These are phyloP conservation scores for Chrysoporthe austroafricana DNA, from an alignment of 2,329 filamentous ascomycete genomes.

Conservation along the genomic window DNA sequence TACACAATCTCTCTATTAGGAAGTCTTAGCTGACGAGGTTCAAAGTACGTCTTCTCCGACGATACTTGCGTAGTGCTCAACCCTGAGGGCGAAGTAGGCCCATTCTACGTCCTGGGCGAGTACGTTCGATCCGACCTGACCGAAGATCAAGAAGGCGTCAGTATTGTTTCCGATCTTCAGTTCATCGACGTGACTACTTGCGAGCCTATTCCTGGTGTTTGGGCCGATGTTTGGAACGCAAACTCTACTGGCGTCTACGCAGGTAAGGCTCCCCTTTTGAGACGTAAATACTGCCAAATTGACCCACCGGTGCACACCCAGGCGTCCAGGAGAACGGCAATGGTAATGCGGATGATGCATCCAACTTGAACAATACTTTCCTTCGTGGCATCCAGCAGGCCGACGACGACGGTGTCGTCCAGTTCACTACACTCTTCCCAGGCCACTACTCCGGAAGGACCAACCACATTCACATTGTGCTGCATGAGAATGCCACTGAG, in stretches of 20 bases:
- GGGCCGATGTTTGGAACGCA: conserved; percentile 33
- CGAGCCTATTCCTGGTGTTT: conserved; percentile 34
- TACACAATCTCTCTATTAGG: neutral
- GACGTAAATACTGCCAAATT: neutral
- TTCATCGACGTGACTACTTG: conserved; percentile 47
- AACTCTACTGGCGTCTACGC: conserved; percentile 48
- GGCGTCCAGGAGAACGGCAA: conserved; percentile 37
- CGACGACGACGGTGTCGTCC: conserved; percentile 45
- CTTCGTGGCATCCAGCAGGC: conserved; percentile 49
- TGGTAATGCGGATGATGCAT: conserved; percentile 25
- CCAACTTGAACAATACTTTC: conserved; percentile 46
- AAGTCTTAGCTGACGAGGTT: neutral
- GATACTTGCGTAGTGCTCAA: conserved; percentile 32
- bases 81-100: conserved; percentile 40
- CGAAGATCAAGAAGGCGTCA: conserved; percentile 43
- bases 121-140: conserved; percentile 42
- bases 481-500: conserved; percentile 36
- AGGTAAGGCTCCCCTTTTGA: conserved; percentile 30
- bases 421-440: conserved; percentile 48
- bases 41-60: conserved; percentile 15
- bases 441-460: conserved; percentile 49
- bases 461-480: conserved; percentile 43
- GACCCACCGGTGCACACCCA: neutral
- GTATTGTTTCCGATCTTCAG: conserved; percentile 46
- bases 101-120: conserved; percentile 41